These are phyloP conservation scores for Yarrowia deformans DNA, from an alignment of 805 yeast species.

Conservation along the genomic window DNA sequence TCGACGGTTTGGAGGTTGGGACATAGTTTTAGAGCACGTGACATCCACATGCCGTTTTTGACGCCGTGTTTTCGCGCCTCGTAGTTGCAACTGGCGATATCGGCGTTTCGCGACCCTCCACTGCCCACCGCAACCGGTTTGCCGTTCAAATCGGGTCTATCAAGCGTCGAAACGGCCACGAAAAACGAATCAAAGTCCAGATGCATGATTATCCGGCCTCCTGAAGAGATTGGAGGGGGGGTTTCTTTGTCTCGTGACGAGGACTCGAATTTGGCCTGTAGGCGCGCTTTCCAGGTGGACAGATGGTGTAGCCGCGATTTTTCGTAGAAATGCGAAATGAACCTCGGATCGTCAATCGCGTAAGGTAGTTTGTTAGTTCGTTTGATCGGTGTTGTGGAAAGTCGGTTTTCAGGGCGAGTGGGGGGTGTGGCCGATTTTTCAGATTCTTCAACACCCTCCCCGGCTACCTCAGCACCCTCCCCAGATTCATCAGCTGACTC, in stretches of 20 bases:
- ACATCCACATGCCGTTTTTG: constrained; percentile 89
- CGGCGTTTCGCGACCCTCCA: constrained; percentile 58
- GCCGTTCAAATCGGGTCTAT: constrained; percentile 61
- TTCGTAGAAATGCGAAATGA: constrained; percentile 72
- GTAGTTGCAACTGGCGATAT: constrained; percentile 91
- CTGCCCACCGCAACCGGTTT: constrained; percentile 67
- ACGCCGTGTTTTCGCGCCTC: constrained; percentile 82
- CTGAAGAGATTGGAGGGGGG: constrained; percentile 15
- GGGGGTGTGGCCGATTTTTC: not conserved
- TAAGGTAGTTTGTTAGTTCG: constrained; percentile 23
- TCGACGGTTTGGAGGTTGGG: constrained; percentile 69
- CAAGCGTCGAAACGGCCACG: constrained; percentile 79
- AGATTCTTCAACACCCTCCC: too few relatives aligned
- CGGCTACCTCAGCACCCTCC: not conserved
- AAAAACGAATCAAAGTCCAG: constrained; percentile 95
- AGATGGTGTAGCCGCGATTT: constrained; percentile 88
- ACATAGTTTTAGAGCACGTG: constrained; percentile 67
- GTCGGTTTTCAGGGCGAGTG: not conserved
- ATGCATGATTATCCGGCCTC: constrained; percentile 62
- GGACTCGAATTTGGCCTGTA: constrained; percentile 66
- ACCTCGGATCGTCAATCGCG: constrained; percentile 64
- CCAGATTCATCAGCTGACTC: not conserved
- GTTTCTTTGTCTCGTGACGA: constrained; percentile 52
- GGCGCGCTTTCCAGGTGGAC: constrained; percentile 82
- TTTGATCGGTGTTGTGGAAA: not conserved